Evolutionary conservation across 805 yeast species (phyloP).

Genomic region (Kuraishia capsulata): DNA sequence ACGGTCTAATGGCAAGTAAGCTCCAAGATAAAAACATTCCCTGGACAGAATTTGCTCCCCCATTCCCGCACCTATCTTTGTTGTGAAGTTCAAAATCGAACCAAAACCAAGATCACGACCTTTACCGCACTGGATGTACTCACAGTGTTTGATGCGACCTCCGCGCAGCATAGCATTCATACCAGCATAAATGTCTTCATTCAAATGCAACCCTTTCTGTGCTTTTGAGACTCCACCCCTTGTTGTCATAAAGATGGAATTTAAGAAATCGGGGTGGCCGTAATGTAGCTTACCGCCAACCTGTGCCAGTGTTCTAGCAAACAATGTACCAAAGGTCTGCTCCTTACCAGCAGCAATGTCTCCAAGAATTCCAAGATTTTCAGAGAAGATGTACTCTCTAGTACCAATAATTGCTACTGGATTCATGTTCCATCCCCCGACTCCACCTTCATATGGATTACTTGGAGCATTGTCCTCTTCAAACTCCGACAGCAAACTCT

Average conservation of each 20-base stretch:
- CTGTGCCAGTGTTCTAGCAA: constrained; percentile 74
- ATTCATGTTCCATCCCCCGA: constrained; percentile 16
- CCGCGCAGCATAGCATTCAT: constrained; percentile 73
- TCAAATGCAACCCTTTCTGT: constrained; percentile 72
- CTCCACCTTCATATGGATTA: constrained; percentile 16
- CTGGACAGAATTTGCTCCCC: constrained; percentile 81
- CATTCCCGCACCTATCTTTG: constrained; percentile 87
- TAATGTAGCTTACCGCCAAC: constrained; percentile 79
- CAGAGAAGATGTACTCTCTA: constrained; percentile 76
- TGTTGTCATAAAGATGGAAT: constrained; percentile 69
- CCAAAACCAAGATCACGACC: constrained; percentile 83
- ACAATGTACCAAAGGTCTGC: constrained; percentile 79
- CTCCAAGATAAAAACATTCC: constrained; percentile 71
- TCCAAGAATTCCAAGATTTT: constrained; percentile 73
- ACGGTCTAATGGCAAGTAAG: constrained; percentile 69
- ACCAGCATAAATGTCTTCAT: constrained; percentile 84
- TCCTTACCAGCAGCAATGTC: constrained; percentile 87
- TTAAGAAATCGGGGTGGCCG: constrained; percentile 82
- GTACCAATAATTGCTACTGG: constrained; percentile 84
- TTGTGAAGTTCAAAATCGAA: constrained; percentile 71
- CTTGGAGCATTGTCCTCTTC: constrained; percentile 35
- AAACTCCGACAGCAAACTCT: constrained; percentile 68
- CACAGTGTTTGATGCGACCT: constrained; percentile 79
- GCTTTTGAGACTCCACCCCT: constrained; percentile 86
- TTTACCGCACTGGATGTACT: constrained; percentile 79